Evolutionary conservation across 2,329 filamentous ascomycete genomes (phyloP), one percentile per base, ranked within the genome.

Genomic region (Alternaria arbusti): DNA sequence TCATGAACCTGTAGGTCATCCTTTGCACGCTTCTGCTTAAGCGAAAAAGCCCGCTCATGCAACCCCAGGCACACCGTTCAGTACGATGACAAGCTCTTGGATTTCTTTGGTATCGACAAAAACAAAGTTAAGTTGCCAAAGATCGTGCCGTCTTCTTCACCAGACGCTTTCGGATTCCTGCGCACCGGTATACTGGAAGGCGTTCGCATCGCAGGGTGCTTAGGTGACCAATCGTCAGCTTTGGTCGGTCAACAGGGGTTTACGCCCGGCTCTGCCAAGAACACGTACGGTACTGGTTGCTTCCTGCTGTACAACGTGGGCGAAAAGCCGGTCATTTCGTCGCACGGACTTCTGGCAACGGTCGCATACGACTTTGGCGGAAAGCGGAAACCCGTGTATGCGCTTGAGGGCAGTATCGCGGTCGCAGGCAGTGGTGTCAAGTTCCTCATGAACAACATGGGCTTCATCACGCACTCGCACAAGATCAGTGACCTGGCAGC

Each of bases 231-330:
- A 80, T 95, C 93, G 44, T 90, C 92, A 57, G 93, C 93, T 15
- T 83, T 97, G 54, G 92, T 97, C 20, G 93, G 93, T 50, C 93
- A 96, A 79, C 91, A 91, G 77, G 93, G 91, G 13, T 97, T 97
- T 82, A 87, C 85, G 4, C 90, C 92, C 1, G 94, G 94, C 55
- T 88, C 89, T 71, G 94, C 93, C 47, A 97, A 97, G 85, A 96
- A 96, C 80, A 97, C 93, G 0, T 96, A 96, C 77, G 93, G 93
- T 43, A 97, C 93, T 0, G 93, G 93, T 45, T 96, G 92, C 78
- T 97, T 97, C 84, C 83, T 97, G 69, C 86, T 97, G 5, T 96
- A 96, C 83, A 96, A 97, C 74, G 91, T 96, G 32, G 94, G 94
- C 56, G 86, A 89, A 44, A 90, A 93, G 79, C 94, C 94, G 7